These are phyloP conservation scores for Nevesoporus exiguus DNA, from an alignment of 768 basidiomycete species.

Conservation along the genomic window DNA sequence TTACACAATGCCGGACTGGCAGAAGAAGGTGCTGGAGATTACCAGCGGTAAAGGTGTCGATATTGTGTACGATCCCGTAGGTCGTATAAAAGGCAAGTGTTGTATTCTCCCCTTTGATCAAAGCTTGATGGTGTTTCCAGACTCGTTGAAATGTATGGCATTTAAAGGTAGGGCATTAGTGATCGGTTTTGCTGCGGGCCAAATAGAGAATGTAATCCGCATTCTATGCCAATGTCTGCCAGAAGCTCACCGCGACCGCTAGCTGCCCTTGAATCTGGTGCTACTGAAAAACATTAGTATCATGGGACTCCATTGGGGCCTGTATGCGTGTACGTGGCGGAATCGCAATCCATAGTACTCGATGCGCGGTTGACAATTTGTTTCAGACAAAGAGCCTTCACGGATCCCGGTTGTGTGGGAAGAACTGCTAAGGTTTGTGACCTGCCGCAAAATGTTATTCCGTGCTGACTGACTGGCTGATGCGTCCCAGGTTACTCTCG, in stretches of 20 bases:
- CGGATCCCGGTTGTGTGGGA: constrained; percentile 70
- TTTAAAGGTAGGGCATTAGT: constrained; percentile 93
- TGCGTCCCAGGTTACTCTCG: constrained; percentile 53
- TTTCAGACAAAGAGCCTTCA: constrained; percentile 59
- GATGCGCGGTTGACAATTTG: background rate
- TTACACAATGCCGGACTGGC: constrained; percentile 80
- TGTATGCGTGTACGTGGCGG: constrained; percentile 56
- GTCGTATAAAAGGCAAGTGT: constrained; percentile 59
- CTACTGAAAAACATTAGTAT: constrained; percentile 84
- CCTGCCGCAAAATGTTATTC: background rate
- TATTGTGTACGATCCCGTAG: constrained; percentile 85
- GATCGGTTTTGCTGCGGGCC: constrained; percentile 60
- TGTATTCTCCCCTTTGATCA: background rate
- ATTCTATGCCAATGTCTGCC: background rate
- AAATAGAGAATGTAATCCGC: constrained; percentile 18
- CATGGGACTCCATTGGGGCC: constrained; percentile 86
- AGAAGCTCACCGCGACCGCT: constrained; percentile 1
- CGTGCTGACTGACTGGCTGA: constrained; percentile 1
- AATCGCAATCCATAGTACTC: background rate
- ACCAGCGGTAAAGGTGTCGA: constrained; percentile 85
- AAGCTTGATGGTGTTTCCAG: constrained; percentile 35
- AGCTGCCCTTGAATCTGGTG: constrained; percentile 83
- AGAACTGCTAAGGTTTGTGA: constrained; percentile 57
- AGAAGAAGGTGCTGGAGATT: constrained; percentile 81
- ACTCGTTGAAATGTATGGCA: constrained; percentile 86